Percentiles rank a stretch among this genome's conserved stretches.
phyloP scores from a whole-genome alignment of 208 protist genomes.

The Trypanosoma conorhini region DNA sequence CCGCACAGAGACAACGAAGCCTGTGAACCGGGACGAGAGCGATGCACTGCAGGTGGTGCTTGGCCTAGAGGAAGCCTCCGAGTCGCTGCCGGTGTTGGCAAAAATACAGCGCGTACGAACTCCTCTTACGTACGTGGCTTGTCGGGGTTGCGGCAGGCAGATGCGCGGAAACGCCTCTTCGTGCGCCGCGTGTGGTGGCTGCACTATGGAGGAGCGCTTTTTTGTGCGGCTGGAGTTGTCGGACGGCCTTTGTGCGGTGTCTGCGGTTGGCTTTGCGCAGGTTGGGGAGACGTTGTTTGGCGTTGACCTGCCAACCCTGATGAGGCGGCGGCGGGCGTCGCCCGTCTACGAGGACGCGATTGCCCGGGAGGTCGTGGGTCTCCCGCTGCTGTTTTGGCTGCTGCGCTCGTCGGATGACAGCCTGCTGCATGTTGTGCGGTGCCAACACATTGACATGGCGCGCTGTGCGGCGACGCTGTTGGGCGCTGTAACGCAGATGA shows the following conservation, averaged over 20 bases:
- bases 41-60: constrained; percentile 25
- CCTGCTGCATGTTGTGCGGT: constrained; percentile 31
- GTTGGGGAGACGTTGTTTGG: constrained; percentile 46
- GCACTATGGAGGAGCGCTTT: constrained; percentile 26
- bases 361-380: constrained; percentile 32
- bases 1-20: background rate
- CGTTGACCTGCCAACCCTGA: constrained; percentile 9
- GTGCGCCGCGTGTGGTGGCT: constrained; percentile 32
- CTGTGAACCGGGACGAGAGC: background rate
- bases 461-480: constrained; percentile 35
- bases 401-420: constrained; percentile 19
- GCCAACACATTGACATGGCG: constrained; percentile 44
- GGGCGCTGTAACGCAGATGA: constrained; percentile 37
- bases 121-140: constrained; percentile 22
- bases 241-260: constrained; percentile 34
- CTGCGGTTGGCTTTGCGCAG: constrained; percentile 27
- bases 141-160: constrained; percentile 18
- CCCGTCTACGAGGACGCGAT: constrained; percentile 7
- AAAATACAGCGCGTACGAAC: constrained; percentile 40
- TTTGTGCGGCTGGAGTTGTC: constrained; percentile 37
- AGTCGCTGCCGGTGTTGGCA: constrained; percentile 36
- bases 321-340: constrained; percentile 14
- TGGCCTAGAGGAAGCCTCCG: constrained; percentile 28
- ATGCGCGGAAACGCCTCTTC: background rate
- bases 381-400: constrained; percentile 55